These are phyloP conservation scores for Candida germanica DNA, from an alignment of 805 yeast genomes.

Conservation along the genomic window DNA sequence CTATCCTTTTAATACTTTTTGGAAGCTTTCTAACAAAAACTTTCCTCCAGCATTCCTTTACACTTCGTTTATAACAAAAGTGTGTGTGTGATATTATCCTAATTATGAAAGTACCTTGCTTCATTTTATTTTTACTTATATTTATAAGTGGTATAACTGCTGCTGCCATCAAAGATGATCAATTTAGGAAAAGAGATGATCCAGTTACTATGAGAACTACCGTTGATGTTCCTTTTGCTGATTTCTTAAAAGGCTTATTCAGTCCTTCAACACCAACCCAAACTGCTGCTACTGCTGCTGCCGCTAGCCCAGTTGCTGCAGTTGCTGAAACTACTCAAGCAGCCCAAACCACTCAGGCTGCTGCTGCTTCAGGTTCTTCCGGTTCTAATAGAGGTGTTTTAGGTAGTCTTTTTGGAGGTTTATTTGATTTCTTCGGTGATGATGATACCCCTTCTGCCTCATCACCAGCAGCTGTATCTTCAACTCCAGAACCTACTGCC, in stretches of 20 bases:
- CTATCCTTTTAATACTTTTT: too few relatives aligned
- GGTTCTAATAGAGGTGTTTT: slow-evolving; percentile 8
- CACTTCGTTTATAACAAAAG: background rate
- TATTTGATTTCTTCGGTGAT: slow-evolving; percentile 1
- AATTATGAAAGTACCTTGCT: background rate
- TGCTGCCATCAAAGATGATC: slow-evolving; percentile 12
- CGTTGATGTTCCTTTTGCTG: slow-evolving; percentile 10
- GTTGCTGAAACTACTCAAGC: slow-evolving; percentile 1
- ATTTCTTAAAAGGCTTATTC: slow-evolving; percentile 3
- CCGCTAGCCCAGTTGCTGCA: slow-evolving; percentile 2
- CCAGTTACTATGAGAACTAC: slow-evolving; percentile 8
- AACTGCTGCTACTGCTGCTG: slow-evolving; percentile 7
- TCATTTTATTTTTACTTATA: slow-evolving; percentile 1
- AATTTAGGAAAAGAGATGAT: slow-evolving; percentile 4
- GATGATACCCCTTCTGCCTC: slow-evolving; percentile 3
- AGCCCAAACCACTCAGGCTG: slow-evolving; percentile 4
- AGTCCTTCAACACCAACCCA: background rate
- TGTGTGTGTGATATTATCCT: too few relatives aligned
- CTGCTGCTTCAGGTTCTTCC: slow-evolving; percentile 8
- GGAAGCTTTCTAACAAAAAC: too few relatives aligned
- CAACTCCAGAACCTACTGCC: slow-evolving; percentile 1
- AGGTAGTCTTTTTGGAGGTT: slow-evolving; percentile 7
- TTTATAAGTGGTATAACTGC: slow-evolving; percentile 5
- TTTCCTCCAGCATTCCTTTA: background rate
- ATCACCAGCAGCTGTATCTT: slow-evolving; percentile 1